phyloP scores from a whole-genome alignment of 2,329 filamentous ascomycete species.

The Aspergillus glaucus region DNA sequence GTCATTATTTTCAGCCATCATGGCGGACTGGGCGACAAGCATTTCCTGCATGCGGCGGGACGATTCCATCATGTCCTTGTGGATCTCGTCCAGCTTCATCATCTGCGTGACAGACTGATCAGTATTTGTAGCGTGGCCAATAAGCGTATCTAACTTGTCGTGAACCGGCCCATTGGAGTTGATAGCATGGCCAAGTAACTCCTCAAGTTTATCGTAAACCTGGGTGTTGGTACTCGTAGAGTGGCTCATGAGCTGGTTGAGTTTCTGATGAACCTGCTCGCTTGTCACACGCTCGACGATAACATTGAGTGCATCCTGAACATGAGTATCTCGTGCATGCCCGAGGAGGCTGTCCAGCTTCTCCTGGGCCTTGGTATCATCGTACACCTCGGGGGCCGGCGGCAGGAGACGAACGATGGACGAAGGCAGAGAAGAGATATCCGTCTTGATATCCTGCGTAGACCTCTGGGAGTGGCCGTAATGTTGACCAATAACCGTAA shows the following conservation, averaged over 20 bases:
- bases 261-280: slow-evolving; percentile 52
- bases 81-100: slow-evolving; percentile 79
- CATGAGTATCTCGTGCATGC: slow-evolving; percentile 41
- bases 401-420: slow-evolving; percentile 54
- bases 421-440: slow-evolving; percentile 43
- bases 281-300: slow-evolving; percentile 46
- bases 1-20: slow-evolving; percentile 70
- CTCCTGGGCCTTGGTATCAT: slow-evolving; percentile 52
- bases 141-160: slow-evolving; percentile 32
- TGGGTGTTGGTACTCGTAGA: slow-evolving; percentile 27
- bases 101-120: slow-evolving; percentile 68
- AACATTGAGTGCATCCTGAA: slow-evolving; percentile 54
- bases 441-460: slow-evolving; percentile 54
- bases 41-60: slow-evolving; percentile 80
- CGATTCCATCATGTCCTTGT: slow-evolving; percentile 76
- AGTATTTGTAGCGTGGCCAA: slow-evolving; percentile 53
- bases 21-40: slow-evolving; percentile 25
- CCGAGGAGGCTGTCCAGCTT: slow-evolving; percentile 48
- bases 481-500: slow-evolving; percentile 74
- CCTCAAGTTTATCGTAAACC: slow-evolving; percentile 55
- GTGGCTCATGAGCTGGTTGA: slow-evolving; percentile 41
- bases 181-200: slow-evolving; percentile 34
- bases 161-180: slow-evolving; percentile 24
- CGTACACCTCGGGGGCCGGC: slow-evolving; percentile 54
- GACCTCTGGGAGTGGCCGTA: slow-evolving; percentile 78